Evolutionary conservation across 768 basidiomycete species (phyloP).

Genomic region (Lactarius hengduanensis): DNA sequence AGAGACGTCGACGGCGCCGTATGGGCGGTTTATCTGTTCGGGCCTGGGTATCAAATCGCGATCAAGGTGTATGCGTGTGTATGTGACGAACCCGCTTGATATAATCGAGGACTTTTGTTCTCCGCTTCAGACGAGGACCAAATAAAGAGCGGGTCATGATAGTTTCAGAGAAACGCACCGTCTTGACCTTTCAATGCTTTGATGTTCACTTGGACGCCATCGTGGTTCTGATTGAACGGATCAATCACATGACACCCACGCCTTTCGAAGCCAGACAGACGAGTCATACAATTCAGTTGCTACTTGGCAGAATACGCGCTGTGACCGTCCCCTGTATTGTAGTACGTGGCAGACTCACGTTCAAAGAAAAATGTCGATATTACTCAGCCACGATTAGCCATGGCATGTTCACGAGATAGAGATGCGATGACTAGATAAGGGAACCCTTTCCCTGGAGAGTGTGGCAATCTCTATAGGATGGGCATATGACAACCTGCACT

Average conservation of each 20-base stretch:
- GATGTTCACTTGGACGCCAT: conserved; percentile 27
- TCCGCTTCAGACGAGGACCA: conserved; percentile 15
- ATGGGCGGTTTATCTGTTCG: conserved; percentile 86
- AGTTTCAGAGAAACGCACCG: conserved; percentile 6
- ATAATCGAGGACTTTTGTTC: conserved; percentile 27
- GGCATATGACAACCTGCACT: not conserved
- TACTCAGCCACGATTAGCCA: too few species aligned
- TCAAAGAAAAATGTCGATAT: too few species aligned
- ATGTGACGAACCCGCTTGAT: conserved; percentile 26
- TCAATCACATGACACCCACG: conserved; percentile 14
- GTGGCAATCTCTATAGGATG: not conserved
- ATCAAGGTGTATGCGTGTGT: too few species aligned
- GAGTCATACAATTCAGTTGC: too few species aligned
- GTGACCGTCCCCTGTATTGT: too few species aligned
- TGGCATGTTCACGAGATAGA: too few species aligned
- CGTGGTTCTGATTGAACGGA: not conserved
- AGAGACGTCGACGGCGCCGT: conserved; percentile 86
- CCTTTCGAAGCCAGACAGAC: too few species aligned
- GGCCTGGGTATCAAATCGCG: not conserved
- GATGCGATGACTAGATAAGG: too few species aligned
- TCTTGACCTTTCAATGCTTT: conserved; percentile 29
- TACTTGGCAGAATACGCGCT: too few species aligned
- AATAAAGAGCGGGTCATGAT: not conserved
- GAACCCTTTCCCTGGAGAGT: too few species aligned
- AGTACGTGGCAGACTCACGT: too few species aligned